Evolutionary conservation across 164 flowering plant genomes (phyloP), one percentile per base, ranked within the genome.

Genomic region (Saururus chinensis): DNA sequence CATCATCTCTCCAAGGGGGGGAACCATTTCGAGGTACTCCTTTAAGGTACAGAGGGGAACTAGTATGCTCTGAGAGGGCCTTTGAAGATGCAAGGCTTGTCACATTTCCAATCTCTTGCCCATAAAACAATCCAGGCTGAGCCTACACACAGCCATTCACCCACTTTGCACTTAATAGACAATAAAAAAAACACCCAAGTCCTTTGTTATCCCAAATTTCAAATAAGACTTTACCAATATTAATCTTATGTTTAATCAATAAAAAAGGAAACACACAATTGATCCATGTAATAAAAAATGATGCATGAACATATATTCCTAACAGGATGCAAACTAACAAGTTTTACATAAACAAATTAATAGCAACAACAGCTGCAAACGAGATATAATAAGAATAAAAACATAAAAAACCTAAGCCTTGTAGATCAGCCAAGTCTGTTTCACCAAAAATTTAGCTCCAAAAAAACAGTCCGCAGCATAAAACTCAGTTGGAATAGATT

Each of bases 111-210:
- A 85, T 68, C 70, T 91, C 99, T 84, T 84, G 96, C 75, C 81
- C 95, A 91, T 74, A 79, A 66, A 81, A 85, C 62, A 87, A 63
- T 71, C 83, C 96, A 81, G 78, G 81, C 87, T 91, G 93, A 78
- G 93, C 99, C 99, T 91, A 91, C 93, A 90, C 85, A 90, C 80
- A 88, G 80, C 81, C 90, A 86, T 75, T 30, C 87, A 86, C 84
- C 80, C 80, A 82, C 68, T 65, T 71, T 71, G 77, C 71, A 71
- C 60, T 67, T 41, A 80, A 76, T 56, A 72, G n/a, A n/a, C 16
- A 71, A 61, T 51, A 64, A 56, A 49, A 49, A 40, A 70, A 12
- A 12, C 49, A 45, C 17, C 14, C 49, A 45, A 45, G 49, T 45
- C 49, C 17, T 17, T 45, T 45, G 45, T 45, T 45, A 17, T 45